phyloP scores from a whole-genome alignment of 139 green algal species.

The Chlorella ohadii region DNA sequence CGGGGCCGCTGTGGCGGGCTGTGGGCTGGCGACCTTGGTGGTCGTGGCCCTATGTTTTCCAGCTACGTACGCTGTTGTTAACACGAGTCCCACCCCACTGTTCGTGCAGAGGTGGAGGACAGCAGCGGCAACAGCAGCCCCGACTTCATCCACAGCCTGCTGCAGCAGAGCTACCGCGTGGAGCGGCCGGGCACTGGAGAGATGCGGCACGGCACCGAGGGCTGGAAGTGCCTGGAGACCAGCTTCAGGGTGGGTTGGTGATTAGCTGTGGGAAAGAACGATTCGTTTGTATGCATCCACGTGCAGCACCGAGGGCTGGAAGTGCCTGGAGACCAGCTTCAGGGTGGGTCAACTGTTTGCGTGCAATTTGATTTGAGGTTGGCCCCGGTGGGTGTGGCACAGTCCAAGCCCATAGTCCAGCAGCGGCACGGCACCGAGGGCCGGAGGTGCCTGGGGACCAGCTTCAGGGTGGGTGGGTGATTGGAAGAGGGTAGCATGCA shows the following conservation, averaged over 20 bases:
- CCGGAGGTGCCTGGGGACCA: conserved; percentile 90
- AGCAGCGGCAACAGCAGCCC: conserved; percentile 8
- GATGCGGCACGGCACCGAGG: conserved; percentile 90
- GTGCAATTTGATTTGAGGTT: too few species aligned
- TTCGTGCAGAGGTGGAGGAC: conserved; percentile 26
- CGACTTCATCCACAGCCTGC: conserved; percentile 47
- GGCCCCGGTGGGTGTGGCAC: too few species aligned
- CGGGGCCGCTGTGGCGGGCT: too few species aligned
- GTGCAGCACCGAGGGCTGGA: conserved; percentile 95
- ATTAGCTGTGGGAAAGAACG: too few species aligned
- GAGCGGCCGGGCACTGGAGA: conserved; percentile 71
- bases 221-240: conserved; percentile 91
- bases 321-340: conserved; percentile 84
- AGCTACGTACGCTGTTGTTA: too few species aligned
- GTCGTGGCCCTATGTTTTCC: too few species aligned
- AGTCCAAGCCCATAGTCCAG: too few species aligned
- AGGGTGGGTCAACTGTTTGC: too few species aligned
- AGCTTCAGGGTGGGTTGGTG: conserved; percentile 53
- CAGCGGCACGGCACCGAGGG: conserved; percentile 91
- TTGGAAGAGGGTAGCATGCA: too few species aligned
- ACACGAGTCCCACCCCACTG: not conserved
- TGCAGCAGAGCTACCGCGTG: conserved; percentile 48
- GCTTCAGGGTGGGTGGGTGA: conserved; percentile 48
- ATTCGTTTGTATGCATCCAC: too few species aligned
- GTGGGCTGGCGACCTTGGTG: too few species aligned